Evolutionary conservation across 768 basidiomycete species (phyloP).

Genomic region (Tulasnella sp.): DNA sequence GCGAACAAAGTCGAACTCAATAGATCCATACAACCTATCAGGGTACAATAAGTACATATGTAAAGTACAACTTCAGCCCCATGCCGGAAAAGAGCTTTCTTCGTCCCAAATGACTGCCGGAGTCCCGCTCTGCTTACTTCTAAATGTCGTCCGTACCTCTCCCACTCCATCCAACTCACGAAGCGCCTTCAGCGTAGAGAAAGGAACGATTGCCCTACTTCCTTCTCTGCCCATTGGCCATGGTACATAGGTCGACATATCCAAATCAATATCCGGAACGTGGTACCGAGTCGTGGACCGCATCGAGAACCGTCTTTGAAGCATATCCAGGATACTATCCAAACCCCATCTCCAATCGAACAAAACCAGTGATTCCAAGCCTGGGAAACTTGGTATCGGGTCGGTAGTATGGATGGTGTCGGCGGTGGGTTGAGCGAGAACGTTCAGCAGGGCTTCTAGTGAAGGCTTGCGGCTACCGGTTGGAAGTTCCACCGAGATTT

Average conservation of each 20-base stretch:
- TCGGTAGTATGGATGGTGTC: background rate
- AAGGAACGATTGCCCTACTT: background rate
- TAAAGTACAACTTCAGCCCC: background rate
- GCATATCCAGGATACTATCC: background rate
- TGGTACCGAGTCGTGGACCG: background rate
- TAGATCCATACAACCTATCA: background rate
- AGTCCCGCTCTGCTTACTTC: background rate
- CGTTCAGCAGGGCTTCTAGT: background rate
- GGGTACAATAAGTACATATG: background rate
- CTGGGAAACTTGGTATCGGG: background rate
- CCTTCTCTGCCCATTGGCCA: background rate
- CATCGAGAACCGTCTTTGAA: background rate
- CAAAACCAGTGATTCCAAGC: background rate
- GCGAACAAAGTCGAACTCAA: too few relatives aligned
- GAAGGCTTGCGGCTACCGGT: too few relatives aligned
- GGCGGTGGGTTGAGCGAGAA: background rate
- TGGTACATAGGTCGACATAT: background rate
- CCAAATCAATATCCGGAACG: background rate
- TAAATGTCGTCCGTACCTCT: background rate
- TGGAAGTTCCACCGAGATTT: background rate
- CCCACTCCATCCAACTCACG: background rate
- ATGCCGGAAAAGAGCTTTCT: background rate
- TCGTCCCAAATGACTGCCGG: background rate
- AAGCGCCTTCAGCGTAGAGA: background rate
- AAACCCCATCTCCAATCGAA: background rate